Evolutionary conservation across 306 rosid genomes (phyloP).

Genomic region (Sechiopsis laciniata): DNA sequence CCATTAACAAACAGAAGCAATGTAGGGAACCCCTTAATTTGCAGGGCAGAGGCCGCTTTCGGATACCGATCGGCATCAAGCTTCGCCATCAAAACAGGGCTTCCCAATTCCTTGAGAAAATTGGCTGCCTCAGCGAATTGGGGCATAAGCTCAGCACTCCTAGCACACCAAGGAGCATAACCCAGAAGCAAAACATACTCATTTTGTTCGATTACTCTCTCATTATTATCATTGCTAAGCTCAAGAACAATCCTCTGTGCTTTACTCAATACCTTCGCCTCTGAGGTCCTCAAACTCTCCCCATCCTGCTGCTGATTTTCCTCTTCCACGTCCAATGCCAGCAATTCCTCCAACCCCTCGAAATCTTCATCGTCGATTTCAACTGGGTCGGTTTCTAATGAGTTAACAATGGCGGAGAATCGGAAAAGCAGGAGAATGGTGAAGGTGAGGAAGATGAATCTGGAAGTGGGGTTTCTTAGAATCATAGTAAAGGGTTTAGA

Average conservation of each 20-base stretch:
- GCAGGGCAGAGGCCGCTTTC: slow-evolving; percentile 64
- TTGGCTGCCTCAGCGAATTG: slow-evolving; percentile 90
- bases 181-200: slow-evolving; percentile 79
- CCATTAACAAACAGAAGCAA: slow-evolving; percentile 84
- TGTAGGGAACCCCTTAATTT: slow-evolving; percentile 83
- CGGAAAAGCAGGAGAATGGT: slow-evolving; percentile 44
- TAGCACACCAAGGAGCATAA: slow-evolving; percentile 91
- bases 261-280: slow-evolving; percentile 65
- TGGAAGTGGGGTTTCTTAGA: slow-evolving; percentile 39
- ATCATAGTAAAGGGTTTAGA: slow-evolving; percentile 10
- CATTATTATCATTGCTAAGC: slow-evolving; percentile 63
- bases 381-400: slow-evolving; percentile 36
- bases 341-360: slow-evolving; percentile 50
- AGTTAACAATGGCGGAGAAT: slow-evolving; percentile 27
- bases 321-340: slow-evolving; percentile 74
- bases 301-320: slow-evolving; percentile 37
- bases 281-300: slow-evolving; percentile 44
- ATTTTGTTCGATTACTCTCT: slow-evolving; percentile 53
- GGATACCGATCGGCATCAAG: slow-evolving; percentile 76
- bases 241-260: slow-evolving; percentile 89
- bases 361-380: slow-evolving; percentile 46
- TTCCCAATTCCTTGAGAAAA: slow-evolving; percentile 57
- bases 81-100: slow-evolving; percentile 72
- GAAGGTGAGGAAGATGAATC: slow-evolving; percentile 38
- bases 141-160: slow-evolving; percentile 97